Percentiles rank a stretch among this genome's conserved stretches.
These are phyloP conservation scores for Gossypium gossypioides DNA, from an alignment of 441 rosid genomes.

Conservation along the genomic window DNA sequence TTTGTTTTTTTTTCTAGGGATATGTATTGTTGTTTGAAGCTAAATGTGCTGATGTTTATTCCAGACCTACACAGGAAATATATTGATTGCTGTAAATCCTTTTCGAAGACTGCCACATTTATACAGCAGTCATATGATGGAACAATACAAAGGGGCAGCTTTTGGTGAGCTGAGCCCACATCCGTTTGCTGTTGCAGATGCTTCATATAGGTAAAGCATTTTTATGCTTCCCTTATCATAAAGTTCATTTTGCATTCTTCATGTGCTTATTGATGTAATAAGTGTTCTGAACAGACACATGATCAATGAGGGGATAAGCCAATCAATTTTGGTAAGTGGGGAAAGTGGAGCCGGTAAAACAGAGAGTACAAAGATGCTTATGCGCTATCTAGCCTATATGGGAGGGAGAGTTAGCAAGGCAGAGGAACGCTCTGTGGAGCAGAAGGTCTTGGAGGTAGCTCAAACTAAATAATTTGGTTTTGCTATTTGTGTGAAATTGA, in stretches of 20 bases:
- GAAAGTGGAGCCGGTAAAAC: slow-evolving; percentile 85
- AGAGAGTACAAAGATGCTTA: slow-evolving; percentile 74
- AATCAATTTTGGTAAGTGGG: slow-evolving; percentile 69
- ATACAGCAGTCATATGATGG: slow-evolving; percentile 49
- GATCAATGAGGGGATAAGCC: slow-evolving; percentile 60
- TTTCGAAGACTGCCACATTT: slow-evolving; percentile 58
- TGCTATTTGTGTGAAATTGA: slow-evolving; percentile 4
- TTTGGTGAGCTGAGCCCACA: slow-evolving; percentile 67
- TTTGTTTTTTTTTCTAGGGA: not conserved
- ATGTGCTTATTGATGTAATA: slow-evolving; percentile 13
- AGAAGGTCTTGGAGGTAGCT: slow-evolving; percentile 65
- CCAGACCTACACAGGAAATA: slow-evolving; percentile 73
- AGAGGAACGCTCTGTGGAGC: slow-evolving; percentile 65
- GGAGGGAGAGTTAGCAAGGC: slow-evolving; percentile 45
- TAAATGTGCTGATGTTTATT: slow-evolving; percentile 24
- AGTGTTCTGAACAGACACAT: slow-evolving; percentile 40
- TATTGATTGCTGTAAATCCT: slow-evolving; percentile 70
- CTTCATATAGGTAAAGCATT: slow-evolving; percentile 51
- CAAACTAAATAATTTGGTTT: not conserved
- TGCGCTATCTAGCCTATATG: slow-evolving; percentile 64
- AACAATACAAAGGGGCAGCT: slow-evolving; percentile 46
- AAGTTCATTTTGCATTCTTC: slow-evolving; percentile 3
- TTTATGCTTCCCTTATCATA: slow-evolving; percentile 5
- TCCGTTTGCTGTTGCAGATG: slow-evolving; percentile 72
- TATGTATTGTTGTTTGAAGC: slow-evolving; percentile 8